Base-by-base conservation (phyloP, 306 rosid genomes). In the Chamaecrista fasciculata region DNA sequence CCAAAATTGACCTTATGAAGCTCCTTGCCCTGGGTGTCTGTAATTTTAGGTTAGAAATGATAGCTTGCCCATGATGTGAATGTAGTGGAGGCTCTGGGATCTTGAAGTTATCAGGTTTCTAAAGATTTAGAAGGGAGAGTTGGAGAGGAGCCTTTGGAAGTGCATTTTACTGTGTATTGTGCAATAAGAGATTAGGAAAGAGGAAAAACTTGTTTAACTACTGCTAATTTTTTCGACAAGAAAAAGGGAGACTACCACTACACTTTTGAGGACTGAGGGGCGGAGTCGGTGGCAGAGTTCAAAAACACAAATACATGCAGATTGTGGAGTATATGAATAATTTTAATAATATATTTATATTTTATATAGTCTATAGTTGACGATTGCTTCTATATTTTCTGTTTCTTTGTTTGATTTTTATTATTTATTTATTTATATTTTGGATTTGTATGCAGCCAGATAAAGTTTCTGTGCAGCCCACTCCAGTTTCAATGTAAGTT, bases 401-500 rank as follows among this genome's bases (percentile, higher is more conserved):
- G 14, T 59, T 72, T n/a, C 49, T 36, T 49, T 72, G 42, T 28
- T 2, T 2, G 42, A 26, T 68, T 60, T 66, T 50, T 62, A 15
- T 10, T 34, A 29, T 10, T 18, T 7, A 14, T 47, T 72, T 34
- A 29, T 39, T 70, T 49, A 66, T 74, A 66, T 66, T 78, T 70
- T 82, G 65, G 40, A 48, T 72, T 23, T 78, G 33, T 23, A 19
- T 83, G 91, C 98, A 90, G 97, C 79, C 82, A 50, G 95, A 79
- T 59, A 90, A 81, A 76, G 85, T 90, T 46, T 73, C 83, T 53
- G 76, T 59, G 81, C 96, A 94, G 87, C 85, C 97, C 12, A 85
- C 86, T 76, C 90, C 98, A 50, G 92, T 73, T 81, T 94, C 98
- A 21, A 77, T 79, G 98, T 94, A 85, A 90, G 97, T 81, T 73